Base-by-base conservation (phyloP, 2,329 filamentous ascomycete genomes). In the Cercospora citrullina region DNA sequence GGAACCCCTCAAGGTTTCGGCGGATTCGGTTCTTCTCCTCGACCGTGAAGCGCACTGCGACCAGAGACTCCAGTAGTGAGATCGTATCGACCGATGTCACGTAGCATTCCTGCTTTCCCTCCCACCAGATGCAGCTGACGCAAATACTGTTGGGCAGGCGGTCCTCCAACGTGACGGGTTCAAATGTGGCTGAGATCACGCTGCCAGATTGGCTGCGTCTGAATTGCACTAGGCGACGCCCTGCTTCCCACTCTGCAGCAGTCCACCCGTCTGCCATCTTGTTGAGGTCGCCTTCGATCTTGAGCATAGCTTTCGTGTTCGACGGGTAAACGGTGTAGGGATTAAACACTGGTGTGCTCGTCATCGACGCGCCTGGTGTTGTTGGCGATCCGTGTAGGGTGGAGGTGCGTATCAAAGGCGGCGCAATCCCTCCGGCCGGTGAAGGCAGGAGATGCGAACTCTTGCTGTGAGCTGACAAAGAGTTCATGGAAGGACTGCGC, bases 11-110 rank as follows among this genome's bases (percentile, higher is more conserved):
- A 36, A 99, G 84, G 76, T 99, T 99, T 71, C 95, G 89, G 31
- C 95, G 90, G 75, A 99, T 98, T 63, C 95, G 89, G 80, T 99
- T 99, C 87, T 98, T 99, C 84, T 98, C 95, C 78, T 98, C 94
- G 4, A 98, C 94, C 0, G 91, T 94, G 81, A 98, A 99, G 30
- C 92, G 87, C 57, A 90, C 89, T 0, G 89, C 92, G 7, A 98
- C 92, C 6, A 99, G 85, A 72, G 94, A 91, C 81, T 98, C 95
- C 2, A 99, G 85, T n/a, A 99, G 85, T 75, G 91, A 91, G 75
- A 99, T 98, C 2, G 94, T 97, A 80, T 99, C 95, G 18, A 99
- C 95, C 63, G 94, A 97, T 2, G 95, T 98, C 64, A 98, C 93
- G 79, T 89, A 98, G 80, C 91, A 97, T 75, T 96, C 92, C 59